phyloP scores from a whole-genome alignment of 768 basidiomycete genomes.

The Asterophora parasitica region DNA sequence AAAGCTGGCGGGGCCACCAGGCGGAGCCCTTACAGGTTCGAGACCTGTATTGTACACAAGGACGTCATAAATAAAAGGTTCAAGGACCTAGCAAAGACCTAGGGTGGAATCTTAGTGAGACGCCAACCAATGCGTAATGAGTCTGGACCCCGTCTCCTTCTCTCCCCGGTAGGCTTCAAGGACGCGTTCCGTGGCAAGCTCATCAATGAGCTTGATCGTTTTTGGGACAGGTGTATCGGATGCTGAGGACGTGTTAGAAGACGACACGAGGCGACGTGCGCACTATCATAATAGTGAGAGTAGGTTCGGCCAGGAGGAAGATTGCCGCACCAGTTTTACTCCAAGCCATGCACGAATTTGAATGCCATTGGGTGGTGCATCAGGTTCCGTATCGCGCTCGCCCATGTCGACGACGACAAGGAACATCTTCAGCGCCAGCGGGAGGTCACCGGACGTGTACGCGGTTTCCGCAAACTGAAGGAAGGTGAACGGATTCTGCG shows the following conservation, averaged over 20 bases:
- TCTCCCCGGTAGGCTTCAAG: conserved; percentile 55
- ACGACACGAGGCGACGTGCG: conserved; percentile 47
- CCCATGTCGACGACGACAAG: conserved; percentile 77
- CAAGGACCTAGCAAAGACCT: too few species aligned
- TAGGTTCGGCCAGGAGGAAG: neutral
- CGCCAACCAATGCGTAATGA: conserved; percentile 29
- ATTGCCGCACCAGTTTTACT: conserved; percentile 64
- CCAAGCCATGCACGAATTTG: conserved; percentile 79
- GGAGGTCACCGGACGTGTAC: conserved; percentile 71
- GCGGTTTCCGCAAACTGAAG: conserved; percentile 88
- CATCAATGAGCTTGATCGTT: conserved; percentile 55
- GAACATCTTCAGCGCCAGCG: conserved; percentile 75
- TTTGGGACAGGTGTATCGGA: conserved; percentile 59
- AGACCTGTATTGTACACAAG: too few species aligned
- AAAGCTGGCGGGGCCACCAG: too few species aligned
- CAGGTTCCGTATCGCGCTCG: conserved; percentile 42
- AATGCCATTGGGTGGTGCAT: conserved; percentile 47
- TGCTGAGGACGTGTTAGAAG: conserved; percentile 39
- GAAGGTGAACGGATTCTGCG: conserved; percentile 81
- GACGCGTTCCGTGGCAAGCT: conserved; percentile 68
- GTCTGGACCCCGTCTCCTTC: conserved; percentile 35
- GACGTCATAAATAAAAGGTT: too few species aligned
- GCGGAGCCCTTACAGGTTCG: too few species aligned
- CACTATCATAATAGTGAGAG: conserved; percentile 38
- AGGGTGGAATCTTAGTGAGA: neutral